phyloP scores from a whole-genome alignment of 2,329 filamentous ascomycete genomes.

The Nannizzia gypsea region DNA sequence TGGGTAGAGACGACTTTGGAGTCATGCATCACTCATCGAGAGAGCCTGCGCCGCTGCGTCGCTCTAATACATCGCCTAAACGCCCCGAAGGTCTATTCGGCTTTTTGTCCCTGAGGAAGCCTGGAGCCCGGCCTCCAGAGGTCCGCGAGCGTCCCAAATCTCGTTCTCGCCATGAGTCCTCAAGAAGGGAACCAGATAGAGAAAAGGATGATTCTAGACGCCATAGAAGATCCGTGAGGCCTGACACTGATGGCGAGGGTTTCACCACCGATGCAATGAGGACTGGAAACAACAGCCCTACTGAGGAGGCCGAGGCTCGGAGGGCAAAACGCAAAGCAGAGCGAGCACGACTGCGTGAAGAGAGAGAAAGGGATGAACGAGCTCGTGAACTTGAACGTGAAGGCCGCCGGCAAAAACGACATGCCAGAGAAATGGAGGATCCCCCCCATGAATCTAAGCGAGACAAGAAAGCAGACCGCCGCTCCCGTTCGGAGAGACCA shows the following conservation, averaged over 20 bases:
- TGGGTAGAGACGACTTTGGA: slow-evolving; percentile 36
- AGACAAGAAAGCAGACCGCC: slow-evolving; percentile 14
- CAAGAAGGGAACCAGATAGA: slow-evolving; percentile 24
- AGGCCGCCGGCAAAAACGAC: slow-evolving; percentile 26
- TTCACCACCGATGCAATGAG: slow-evolving; percentile 27
- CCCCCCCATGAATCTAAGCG: slow-evolving; percentile 1
- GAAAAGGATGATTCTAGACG: slow-evolving; percentile 28
- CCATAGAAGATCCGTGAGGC: slow-evolving; percentile 29
- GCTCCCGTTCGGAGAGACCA: neutral
- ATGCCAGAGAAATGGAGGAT: slow-evolving; percentile 22
- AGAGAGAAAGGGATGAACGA: slow-evolving; percentile 24
- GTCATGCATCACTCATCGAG: slow-evolving; percentile 38
- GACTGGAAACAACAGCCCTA: slow-evolving; percentile 30
- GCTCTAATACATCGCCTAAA: slow-evolving; percentile 47
- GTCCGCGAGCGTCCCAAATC: slow-evolving; percentile 28
- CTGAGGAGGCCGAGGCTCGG: slow-evolving; percentile 46
- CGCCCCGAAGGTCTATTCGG: slow-evolving; percentile 51
- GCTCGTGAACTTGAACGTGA: slow-evolving; percentile 23
- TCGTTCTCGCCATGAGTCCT: slow-evolving; percentile 27
- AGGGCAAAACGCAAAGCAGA: slow-evolving; percentile 51
- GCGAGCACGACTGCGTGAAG: slow-evolving; percentile 30
- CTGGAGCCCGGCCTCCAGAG: slow-evolving; percentile 20
- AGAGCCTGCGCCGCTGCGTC: slow-evolving; percentile 45
- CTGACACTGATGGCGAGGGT: slow-evolving; percentile 41
- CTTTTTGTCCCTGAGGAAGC: slow-evolving; percentile 42